These are phyloP conservation scores for Gymnopus androsaceus DNA, from an alignment of 1,284 basidiomycete species.

Conservation along the genomic window DNA sequence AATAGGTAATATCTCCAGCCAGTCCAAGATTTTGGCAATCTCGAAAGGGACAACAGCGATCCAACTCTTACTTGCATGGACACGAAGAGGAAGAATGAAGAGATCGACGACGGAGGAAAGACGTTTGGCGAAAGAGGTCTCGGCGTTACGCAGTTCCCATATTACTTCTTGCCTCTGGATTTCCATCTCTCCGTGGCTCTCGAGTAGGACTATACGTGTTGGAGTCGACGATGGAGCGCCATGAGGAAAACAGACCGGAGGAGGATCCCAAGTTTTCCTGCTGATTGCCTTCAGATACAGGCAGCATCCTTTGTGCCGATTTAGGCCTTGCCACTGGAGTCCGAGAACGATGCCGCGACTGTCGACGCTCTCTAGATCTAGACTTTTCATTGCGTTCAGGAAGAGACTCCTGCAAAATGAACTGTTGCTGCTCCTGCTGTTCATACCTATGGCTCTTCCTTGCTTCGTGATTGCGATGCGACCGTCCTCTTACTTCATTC, in stretches of 20 bases:
- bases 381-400: not conserved
- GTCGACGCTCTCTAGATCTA: constrained; percentile 5
- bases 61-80: constrained; percentile 69
- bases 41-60: constrained; percentile 74
- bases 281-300: no score
- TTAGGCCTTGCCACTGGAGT: constrained; percentile 1
- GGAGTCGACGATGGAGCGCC: constrained; percentile 13
- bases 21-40: constrained; percentile 75
- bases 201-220: constrained; percentile 9
- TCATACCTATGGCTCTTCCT: not conserved
- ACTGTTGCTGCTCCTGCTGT: not conserved
- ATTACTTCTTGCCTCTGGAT: constrained; percentile 66
- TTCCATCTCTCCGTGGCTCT: constrained; percentile 41
- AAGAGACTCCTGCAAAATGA: not conserved
- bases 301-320: not conserved
- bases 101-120: constrained; percentile 64
- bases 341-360: constrained; percentile 7
- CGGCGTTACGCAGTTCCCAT: constrained; percentile 67
- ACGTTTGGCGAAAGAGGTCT: constrained; percentile 67
- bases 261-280: no score
- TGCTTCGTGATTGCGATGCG: constrained; percentile 3
- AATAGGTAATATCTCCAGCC: constrained; percentile 79
- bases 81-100: constrained; percentile 77
- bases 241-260: no score
- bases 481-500: constrained; percentile 14